Evolutionary conservation across 148 eudicot genomes (phyloP), one percentile per base, ranked within the genome.

Genomic region (Pouteria glomerata): DNA sequence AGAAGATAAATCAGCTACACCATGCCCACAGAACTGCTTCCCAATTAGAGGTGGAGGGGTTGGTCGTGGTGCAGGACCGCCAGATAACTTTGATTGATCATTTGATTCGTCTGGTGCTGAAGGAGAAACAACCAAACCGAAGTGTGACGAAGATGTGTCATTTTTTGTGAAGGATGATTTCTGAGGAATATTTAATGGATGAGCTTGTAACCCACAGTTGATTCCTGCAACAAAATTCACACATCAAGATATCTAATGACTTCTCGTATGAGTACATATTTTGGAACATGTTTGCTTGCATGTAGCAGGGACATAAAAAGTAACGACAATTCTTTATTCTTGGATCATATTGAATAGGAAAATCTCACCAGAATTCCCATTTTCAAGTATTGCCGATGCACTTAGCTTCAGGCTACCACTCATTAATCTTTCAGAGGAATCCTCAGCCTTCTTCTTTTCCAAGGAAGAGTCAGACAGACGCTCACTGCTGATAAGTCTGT

Each of bases 221-320:
- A 67, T 34, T 69, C 78, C 93, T 86, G 80, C 58, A 76, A 71
- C 30, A 74, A 68, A 63, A 74, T n/a, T 61, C 50, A 41, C 71
- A 21, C 65, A 42, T 57, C 23, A 65, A 12, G n/a, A n/a, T n/a
- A n/a, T n/a, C n/a, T n/a, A n/a, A n/a, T n/a, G n/a, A n/a, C n/a
- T n/a, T n/a, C n/a, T n/a, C n/a, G n/a, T n/a, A n/a, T n/a, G n/a
- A n/a, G n/a, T n/a, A n/a, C n/a, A n/a, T n/a, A n/a, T n/a, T n/a
- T n/a, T n/a, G n/a, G n/a, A n/a, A n/a, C n/a, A n/a, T n/a, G n/a
- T n/a, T n/a, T n/a, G n/a, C n/a, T n/a, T n/a, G n/a, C n/a, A n/a
- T n/a, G 63, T 37, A 30, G 60, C 27, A 2, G 15, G 39, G 2
- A 53, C 42, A 27, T 41, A 24, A 51, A 5, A 26, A 45, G 53